phyloP scores from a whole-genome alignment of 1,284 basidiomycete genomes.

The Ganoderma multipileum region DNA sequence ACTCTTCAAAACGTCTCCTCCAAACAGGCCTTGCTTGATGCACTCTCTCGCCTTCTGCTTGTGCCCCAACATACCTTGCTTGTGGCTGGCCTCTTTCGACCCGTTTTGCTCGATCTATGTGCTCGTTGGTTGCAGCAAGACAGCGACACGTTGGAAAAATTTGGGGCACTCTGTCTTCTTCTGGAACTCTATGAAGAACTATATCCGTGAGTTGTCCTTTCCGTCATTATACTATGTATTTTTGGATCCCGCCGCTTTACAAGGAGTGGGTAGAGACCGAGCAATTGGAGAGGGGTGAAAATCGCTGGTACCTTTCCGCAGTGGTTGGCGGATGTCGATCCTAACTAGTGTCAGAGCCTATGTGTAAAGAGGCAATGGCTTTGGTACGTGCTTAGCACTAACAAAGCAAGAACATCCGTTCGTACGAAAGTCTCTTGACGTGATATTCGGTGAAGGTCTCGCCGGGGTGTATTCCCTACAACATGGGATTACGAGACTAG shows the following conservation, averaged over 20 bases:
- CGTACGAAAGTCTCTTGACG: background rate
- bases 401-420: background rate
- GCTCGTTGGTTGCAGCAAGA: conserved; percentile 69
- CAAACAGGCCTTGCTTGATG: conserved; percentile 44
- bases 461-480: background rate
- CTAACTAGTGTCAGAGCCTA: background rate
- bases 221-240: background rate
- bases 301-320: background rate
- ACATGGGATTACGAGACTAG: background rate
- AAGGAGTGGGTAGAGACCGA: background rate
- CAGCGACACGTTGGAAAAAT: conserved; percentile 54
- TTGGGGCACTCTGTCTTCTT: conserved; percentile 66
- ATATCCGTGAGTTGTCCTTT: conserved; percentile 65
- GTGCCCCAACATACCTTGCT: conserved; percentile 59
- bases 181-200: conserved; percentile 77
- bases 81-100: conserved; percentile 67
- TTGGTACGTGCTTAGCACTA: background rate
- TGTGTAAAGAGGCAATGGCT: too few species aligned
- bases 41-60: conserved; percentile 41
- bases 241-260: background rate
- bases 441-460: background rate
- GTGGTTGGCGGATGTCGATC: background rate
- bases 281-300: background rate
- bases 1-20: conserved; percentile 46
- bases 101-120: conserved; percentile 74